Evolutionary conservation across 1,284 basidiomycete species (phyloP).

Genomic region (Ustilago crameri): DNA sequence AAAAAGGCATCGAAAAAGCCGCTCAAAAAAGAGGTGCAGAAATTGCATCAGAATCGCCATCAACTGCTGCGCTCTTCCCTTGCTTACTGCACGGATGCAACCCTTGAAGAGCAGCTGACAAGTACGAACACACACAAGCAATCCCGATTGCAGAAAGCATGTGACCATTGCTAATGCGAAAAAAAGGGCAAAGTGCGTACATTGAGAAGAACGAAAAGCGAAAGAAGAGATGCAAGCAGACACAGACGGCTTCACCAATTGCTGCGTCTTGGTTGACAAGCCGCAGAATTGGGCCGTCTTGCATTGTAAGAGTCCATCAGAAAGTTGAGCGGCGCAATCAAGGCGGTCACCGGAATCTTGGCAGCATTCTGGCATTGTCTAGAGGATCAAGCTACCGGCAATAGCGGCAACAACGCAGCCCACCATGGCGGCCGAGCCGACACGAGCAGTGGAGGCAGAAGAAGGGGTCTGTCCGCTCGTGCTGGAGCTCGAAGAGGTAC

Average conservation of each 20-base stretch:
- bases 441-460: slow-evolving; percentile 15
- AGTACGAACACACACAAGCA: background rate
- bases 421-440: slow-evolving; percentile 36
- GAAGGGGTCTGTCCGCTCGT: slow-evolving; percentile 24
- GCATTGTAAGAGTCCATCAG: too few species aligned
- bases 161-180: background rate
- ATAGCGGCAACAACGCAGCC: slow-evolving; percentile 36
- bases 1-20: too few species aligned
- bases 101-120: too few species aligned
- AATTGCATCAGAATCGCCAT: too few species aligned
- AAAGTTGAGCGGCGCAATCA: too few species aligned
- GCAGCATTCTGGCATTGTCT: background rate
- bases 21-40: too few species aligned
- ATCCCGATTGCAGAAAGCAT: background rate
- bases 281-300: too few species aligned
- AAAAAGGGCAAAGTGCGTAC: background rate
- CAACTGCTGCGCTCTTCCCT: too few species aligned
- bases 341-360: too few species aligned
- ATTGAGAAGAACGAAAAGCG: background rate
- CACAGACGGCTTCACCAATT: background rate
- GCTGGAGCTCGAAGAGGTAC: slow-evolving; percentile 16
- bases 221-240: background rate
- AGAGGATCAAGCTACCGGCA: slow-evolving; percentile 30
- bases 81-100: too few species aligned
- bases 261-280: background rate